A percentile compares a stretch with the other conserved stretches of the same genome.
Evolutionary conservation across 768 basidiomycete genomes (phyloP).

Genomic region (Mycena polygramma): DNA sequence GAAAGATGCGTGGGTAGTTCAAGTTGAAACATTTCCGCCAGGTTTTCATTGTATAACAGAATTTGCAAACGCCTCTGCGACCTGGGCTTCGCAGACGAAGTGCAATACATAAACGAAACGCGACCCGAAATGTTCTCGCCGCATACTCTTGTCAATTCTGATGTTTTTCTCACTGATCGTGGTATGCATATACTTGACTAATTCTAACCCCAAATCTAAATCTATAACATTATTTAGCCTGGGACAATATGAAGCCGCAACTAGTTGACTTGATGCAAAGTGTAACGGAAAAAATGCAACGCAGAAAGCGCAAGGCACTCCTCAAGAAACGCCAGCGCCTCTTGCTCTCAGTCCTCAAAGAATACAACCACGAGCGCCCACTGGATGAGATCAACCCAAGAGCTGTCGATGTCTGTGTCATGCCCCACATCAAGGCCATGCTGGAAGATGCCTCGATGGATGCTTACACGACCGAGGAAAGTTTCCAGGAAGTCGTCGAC

Average conservation of each 20-base stretch:
- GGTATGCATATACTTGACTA: too few species aligned
- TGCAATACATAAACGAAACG: conserved; percentile 35
- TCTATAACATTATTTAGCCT: conserved; percentile 33
- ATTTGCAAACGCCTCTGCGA: conserved; percentile 37
- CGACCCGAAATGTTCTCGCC: conserved; percentile 30
- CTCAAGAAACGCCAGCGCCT: conserved; percentile 38
- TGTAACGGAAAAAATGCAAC: conserved; percentile 35
- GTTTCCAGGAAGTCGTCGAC: conserved; percentile 35
- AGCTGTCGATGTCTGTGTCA: conserved; percentile 40
- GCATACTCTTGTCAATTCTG: conserved; percentile 35
- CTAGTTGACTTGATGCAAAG: conserved; percentile 38
- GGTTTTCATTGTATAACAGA: conserved; percentile 16
- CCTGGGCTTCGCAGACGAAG: conserved; percentile 41
- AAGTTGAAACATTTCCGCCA: background rate
- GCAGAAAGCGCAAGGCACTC: conserved; percentile 37
- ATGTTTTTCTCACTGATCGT: conserved; percentile 37
- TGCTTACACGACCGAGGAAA: conserved; percentile 35
- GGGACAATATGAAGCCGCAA: conserved; percentile 36
- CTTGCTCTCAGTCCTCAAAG: conserved; percentile 37
- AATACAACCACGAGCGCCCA: conserved; percentile 34
- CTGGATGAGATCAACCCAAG: conserved; percentile 39
- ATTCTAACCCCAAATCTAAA: too few species aligned
- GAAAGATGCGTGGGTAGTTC: conserved; percentile 33
- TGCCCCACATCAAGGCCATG: conserved; percentile 41
- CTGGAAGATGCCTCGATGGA: conserved; percentile 37